These are phyloP conservation scores for Arthroderma sp. DNA, from an alignment of 2,329 filamentous ascomycete species.

Conservation along the genomic window DNA sequence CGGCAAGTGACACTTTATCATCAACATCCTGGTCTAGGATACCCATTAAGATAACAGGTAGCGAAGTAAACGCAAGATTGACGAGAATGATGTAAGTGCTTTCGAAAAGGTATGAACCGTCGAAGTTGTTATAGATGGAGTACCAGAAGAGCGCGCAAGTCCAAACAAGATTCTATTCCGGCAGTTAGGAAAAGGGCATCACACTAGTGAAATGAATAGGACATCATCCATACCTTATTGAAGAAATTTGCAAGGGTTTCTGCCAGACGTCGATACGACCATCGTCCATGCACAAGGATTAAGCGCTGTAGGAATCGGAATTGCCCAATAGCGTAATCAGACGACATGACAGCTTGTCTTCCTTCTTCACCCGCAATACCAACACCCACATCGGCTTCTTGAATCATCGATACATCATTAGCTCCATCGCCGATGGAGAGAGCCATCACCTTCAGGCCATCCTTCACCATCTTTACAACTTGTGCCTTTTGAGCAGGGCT, in stretches of 20 bases:
- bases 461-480: conserved; percentile 93
- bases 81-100: conserved; percentile 96
- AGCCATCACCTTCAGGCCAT: conserved; percentile 89
- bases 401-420: conserved; percentile 96
- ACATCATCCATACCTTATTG: conserved; percentile 58
- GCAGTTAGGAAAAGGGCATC: conserved; percentile 18
- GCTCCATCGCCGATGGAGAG: conserved; percentile 86
- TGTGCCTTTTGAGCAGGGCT: conserved; percentile 93
- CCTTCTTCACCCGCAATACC: conserved; percentile 90
- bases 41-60: conserved; percentile 91
- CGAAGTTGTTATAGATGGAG: conserved; percentile 88
- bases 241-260: conserved; percentile 98
- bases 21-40: conserved; percentile 95
- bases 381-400: conserved; percentile 92
- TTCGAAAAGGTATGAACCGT: conserved; percentile 93
- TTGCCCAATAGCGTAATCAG: conserved; percentile 89
- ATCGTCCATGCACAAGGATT: conserved; percentile 79
- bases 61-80: conserved; percentile 91
- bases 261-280: conserved; percentile 88
- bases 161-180: conserved; percentile 77
- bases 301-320: conserved; percentile 79
- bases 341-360: conserved; percentile 87
- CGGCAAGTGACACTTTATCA: conserved; percentile 82
- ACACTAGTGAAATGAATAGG: background rate
- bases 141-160: conserved; percentile 96